Percentiles rank a stretch among this genome's conserved stretches.
Evolutionary conservation across 2,329 filamentous ascomycete genomes (phyloP).

Genomic region (Scopulariopsis brevicaulis): DNA sequence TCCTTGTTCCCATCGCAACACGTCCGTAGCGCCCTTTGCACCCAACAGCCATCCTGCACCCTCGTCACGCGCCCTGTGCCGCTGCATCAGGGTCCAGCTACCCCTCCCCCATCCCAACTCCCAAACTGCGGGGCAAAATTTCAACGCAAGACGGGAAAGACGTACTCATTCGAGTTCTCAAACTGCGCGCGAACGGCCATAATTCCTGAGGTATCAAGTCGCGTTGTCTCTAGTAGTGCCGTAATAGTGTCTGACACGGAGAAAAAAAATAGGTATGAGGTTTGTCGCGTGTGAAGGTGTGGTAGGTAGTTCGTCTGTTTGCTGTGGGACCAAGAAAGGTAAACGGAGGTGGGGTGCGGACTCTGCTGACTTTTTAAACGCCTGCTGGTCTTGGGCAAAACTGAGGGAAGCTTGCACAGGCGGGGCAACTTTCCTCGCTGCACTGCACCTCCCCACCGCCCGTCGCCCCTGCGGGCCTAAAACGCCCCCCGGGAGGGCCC

Average conservation of each 20-base stretch:
- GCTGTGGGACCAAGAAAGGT: too few species aligned
- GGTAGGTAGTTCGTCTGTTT: too few species aligned
- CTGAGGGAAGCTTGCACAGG: too few species aligned
- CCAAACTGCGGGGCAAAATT: background rate
- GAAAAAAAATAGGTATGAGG: too few species aligned
- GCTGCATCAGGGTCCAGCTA: background rate
- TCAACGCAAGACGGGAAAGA: constrained; percentile 9
- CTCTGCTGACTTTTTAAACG: too few species aligned
- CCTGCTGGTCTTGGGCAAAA: too few species aligned
- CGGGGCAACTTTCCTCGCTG: background rate
- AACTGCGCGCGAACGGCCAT: constrained; percentile 68
- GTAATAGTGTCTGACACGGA: too few species aligned
- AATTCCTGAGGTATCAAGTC: constrained; percentile 11
- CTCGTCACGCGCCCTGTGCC: background rate
- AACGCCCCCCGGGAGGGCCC: background rate
- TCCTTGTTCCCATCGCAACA: too few species aligned
- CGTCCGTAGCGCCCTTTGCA: background rate
- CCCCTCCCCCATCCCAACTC: background rate
- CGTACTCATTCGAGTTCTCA: constrained; percentile 85
- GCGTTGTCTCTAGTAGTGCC: too few species aligned
- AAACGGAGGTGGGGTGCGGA: too few species aligned
- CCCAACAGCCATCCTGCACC: background rate
- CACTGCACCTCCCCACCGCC: background rate
- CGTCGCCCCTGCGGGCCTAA: background rate
- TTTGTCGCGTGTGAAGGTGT: too few species aligned